These are phyloP conservation scores for Hemileccinum impolitum DNA, from an alignment of 768 basidiomycete genomes.

Conservation along the genomic window DNA sequence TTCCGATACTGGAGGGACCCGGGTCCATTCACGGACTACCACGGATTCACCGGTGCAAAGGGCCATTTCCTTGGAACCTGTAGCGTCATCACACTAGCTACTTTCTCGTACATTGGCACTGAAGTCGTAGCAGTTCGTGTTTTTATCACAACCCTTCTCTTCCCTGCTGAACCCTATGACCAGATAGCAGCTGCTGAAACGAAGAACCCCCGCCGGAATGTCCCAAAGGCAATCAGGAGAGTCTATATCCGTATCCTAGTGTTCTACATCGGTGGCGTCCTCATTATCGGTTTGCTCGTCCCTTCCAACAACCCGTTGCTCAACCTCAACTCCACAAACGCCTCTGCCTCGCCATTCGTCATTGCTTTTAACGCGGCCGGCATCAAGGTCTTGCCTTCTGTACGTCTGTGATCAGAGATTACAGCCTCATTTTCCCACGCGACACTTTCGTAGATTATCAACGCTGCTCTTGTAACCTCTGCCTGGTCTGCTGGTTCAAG, in stretches of 20 bases:
- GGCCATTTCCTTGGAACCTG: slow-evolving; percentile 52
- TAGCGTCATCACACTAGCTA: slow-evolving; percentile 55
- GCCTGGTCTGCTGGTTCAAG: slow-evolving; percentile 43
- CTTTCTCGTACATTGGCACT: slow-evolving; percentile 58
- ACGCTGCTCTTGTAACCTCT: slow-evolving; percentile 42
- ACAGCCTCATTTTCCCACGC: not conserved
- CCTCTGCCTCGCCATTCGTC: slow-evolving; percentile 53
- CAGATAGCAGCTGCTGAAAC: slow-evolving; percentile 47
- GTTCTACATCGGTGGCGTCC: slow-evolving; percentile 38
- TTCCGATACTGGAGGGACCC: slow-evolving; percentile 51
- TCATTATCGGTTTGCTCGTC: slow-evolving; percentile 49
- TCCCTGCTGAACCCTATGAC: not conserved
- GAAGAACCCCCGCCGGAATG: slow-evolving; percentile 45
- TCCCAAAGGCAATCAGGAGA: slow-evolving; percentile 38
- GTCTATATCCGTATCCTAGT: slow-evolving; percentile 46
- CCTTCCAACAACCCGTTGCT: slow-evolving; percentile 44
- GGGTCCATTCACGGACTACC: slow-evolving; percentile 51
- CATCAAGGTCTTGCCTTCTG: slow-evolving; percentile 55
- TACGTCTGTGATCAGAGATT: slow-evolving; percentile 13
- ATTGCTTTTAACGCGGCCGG: slow-evolving; percentile 55
- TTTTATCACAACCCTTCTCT: not conserved
- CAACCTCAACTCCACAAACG: slow-evolving; percentile 35
- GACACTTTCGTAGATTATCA: slow-evolving; percentile 32
- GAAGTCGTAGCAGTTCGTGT: slow-evolving; percentile 44
- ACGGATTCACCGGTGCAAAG: slow-evolving; percentile 37